Percentiles rank a stretch among this genome's conserved stretches.
phyloP scores from a whole-genome alignment of 805 yeast genomes.

The Barnettozyma sp. region DNA sequence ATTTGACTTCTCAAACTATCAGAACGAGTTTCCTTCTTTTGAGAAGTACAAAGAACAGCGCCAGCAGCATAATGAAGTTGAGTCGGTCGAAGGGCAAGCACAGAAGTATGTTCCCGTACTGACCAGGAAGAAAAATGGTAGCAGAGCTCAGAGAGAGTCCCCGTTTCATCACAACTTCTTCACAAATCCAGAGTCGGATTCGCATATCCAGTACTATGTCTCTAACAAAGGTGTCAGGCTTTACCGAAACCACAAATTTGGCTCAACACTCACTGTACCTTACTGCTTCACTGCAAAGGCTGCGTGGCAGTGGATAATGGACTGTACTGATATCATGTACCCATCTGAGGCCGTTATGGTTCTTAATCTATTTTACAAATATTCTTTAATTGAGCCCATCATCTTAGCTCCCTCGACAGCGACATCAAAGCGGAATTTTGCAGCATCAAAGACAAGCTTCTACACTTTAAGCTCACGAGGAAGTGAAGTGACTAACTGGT shows the following conservation, averaged over 20 bases:
- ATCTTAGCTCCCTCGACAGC: conserved; percentile 30
- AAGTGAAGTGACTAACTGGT: conserved; percentile 33
- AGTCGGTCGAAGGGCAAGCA: neutral
- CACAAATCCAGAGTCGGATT: conserved; percentile 83
- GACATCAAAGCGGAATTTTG: conserved; percentile 24
- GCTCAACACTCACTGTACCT: conserved; percentile 24
- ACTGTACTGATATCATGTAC: conserved; percentile 69
- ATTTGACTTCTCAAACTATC: conserved; percentile 29
- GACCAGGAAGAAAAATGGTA: conserved; percentile 16
- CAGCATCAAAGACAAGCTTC: conserved; percentile 32
- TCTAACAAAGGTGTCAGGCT: conserved; percentile 60
- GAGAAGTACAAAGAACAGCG: conserved; percentile 6
- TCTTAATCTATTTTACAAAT: conserved; percentile 42
- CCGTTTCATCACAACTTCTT: conserved; percentile 74
- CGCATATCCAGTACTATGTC: conserved; percentile 73
- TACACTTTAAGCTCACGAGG: conserved; percentile 42
- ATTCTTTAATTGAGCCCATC: conserved; percentile 42
- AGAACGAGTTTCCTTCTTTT: conserved; percentile 10
- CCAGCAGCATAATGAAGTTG: neutral
- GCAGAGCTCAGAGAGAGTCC: conserved; percentile 26
- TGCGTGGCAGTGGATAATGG: conserved; percentile 80
- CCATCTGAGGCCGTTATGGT: conserved; percentile 46
- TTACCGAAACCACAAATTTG: conserved; percentile 37
- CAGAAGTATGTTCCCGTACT: neutral
- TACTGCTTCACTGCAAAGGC: conserved; percentile 69